A percentile compares a stretch with the other conserved stretches of the same genome.
phyloP scores from a whole-genome alignment of 352 stramenopile species.

The Phytopythium boreale region DNA sequence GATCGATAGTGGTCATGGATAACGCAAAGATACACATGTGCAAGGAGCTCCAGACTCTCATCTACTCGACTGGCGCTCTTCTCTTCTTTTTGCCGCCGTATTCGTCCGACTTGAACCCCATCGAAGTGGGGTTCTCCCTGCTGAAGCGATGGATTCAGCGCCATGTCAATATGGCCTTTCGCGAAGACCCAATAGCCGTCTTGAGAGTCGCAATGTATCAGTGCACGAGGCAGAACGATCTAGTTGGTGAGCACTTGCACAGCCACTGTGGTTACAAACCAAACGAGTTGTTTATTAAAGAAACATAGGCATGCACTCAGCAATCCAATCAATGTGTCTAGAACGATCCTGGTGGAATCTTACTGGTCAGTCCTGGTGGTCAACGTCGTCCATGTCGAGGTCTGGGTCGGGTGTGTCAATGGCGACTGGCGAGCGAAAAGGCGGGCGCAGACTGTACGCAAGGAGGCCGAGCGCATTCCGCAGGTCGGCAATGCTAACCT shows the following conservation, averaged over 20 bases:
- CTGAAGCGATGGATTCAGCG: slow-evolving; percentile 4
- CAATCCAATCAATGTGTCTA: no score
- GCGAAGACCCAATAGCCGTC: not conserved
- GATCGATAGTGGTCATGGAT: slow-evolving; percentile 72
- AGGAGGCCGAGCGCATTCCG: not conserved
- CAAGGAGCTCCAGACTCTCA: slow-evolving; percentile 89
- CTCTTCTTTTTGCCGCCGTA: slow-evolving; percentile 17
- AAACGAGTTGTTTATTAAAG: no score
- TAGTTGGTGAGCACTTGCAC: not conserved
- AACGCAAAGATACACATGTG: slow-evolving; percentile 87
- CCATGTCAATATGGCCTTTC: not conserved
- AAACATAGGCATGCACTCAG: no score
- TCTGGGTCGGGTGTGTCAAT: not conserved
- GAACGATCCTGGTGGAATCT: no score
- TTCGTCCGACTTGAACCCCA: slow-evolving; percentile 5
- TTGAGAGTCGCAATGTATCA: not conserved
- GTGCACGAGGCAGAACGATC: not conserved
- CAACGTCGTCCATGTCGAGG: slow-evolving; percentile 8
- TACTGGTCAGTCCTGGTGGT: slow-evolving; percentile 4
- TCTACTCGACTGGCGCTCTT: slow-evolving; percentile 92
- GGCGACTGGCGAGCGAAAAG: slow-evolving; percentile 4
- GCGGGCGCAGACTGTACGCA: slow-evolving; percentile 8
- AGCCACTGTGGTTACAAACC: slow-evolving; percentile 11
- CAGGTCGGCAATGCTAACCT: slow-evolving; percentile 8
- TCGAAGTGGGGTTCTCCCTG: slow-evolving; percentile 9